Conservation (phyloP, 2,329 filamentous ascomycete genomes). For the Blastomyces gilchristii region DNA sequence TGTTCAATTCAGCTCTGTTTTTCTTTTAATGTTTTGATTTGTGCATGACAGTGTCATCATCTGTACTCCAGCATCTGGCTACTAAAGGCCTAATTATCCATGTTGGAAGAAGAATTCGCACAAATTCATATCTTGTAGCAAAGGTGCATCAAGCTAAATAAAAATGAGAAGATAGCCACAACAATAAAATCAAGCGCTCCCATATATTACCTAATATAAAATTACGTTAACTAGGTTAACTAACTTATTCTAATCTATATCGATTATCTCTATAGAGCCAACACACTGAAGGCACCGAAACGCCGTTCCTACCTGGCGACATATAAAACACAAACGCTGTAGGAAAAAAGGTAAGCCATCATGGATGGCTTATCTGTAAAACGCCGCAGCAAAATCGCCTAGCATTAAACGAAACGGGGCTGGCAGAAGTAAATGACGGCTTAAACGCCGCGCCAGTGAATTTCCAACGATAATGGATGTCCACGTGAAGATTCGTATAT, state of each 20-base stretch:
- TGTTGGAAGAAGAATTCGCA: too few relatives aligned
- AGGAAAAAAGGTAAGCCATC: neutral
- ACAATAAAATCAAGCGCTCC: neutral
- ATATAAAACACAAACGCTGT: neutral
- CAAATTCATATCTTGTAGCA: too few relatives aligned
- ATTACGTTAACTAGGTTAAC: neutral
- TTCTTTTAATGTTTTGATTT: neutral
- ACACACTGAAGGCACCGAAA: neutral
- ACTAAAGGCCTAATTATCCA: neutral
- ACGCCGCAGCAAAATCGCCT: neutral
- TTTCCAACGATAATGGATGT: constrained; percentile 27
- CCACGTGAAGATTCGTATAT: constrained; percentile 23
- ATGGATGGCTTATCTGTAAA: neutral
- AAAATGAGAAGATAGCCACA: neutral
- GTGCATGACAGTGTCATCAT: neutral
- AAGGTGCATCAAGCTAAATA: neutral
- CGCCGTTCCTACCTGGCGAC: neutral
- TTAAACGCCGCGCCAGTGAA: constrained; percentile 23
- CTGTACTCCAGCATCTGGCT: neutral
- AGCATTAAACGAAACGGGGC: neutral
- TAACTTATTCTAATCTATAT: neutral
- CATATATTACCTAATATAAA: too few relatives aligned
- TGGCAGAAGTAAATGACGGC: neutral
- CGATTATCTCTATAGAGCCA: neutral
- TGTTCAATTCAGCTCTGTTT: neutral